Conservation (phyloP, 768 basidiomycete species). For the Suillus plorans region DNA sequence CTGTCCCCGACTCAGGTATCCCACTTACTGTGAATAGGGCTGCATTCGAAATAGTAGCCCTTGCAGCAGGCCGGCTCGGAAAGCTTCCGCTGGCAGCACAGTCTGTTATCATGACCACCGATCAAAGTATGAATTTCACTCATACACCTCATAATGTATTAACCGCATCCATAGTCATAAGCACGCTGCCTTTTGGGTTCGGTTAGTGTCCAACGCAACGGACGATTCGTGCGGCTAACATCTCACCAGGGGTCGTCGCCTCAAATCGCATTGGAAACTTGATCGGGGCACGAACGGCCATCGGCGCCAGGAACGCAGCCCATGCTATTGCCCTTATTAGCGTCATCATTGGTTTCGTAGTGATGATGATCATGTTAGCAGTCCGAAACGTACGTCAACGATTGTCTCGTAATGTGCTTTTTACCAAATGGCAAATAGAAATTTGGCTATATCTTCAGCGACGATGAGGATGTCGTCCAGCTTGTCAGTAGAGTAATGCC, state of each 20-base stretch:
- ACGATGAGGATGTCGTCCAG: conserved; percentile 52
- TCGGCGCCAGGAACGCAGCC: conserved; percentile 54
- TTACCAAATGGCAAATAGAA: conserved; percentile 29
- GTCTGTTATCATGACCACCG: conserved; percentile 77
- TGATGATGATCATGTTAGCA: conserved; percentile 60
- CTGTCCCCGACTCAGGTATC: background rate
- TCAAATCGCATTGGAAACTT: conserved; percentile 74
- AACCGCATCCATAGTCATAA: conserved; percentile 46
- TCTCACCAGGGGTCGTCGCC: conserved; percentile 55
- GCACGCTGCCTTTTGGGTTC: conserved; percentile 75
- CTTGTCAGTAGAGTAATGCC: conserved; percentile 54
- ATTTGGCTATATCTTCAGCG: conserved; percentile 69
- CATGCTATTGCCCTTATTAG: conserved; percentile 66
- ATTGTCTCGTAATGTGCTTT: background rate
- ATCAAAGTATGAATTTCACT: conserved; percentile 52
- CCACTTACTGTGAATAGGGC: conserved; percentile 48
- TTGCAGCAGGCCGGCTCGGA: conserved; percentile 73
- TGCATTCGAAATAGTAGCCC: conserved; percentile 79
- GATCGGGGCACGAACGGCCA: conserved; percentile 56
- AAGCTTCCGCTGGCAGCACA: conserved; percentile 70
- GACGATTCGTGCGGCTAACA: background rate
- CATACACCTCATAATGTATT: conserved; percentile 1
- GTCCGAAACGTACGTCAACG: conserved; percentile 50
- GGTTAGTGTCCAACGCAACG: conserved; percentile 29
- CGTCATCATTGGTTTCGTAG: conserved; percentile 52